These are phyloP conservation scores for Botrytis cinerea DNA, from an alignment of 2,329 filamentous ascomycete genomes.

Conservation along the genomic window DNA sequence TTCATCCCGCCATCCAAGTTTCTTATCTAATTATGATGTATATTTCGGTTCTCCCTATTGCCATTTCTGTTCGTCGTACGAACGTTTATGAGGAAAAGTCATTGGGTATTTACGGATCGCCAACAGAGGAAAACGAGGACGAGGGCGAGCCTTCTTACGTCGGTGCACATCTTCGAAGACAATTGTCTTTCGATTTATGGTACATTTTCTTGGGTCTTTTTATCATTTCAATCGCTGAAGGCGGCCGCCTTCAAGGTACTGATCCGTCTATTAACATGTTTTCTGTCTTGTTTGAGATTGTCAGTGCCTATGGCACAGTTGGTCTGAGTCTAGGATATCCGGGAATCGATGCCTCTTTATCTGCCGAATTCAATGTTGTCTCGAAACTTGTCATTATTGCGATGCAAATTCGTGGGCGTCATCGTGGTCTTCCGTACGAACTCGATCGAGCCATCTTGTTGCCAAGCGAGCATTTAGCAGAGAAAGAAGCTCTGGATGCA, in stretches of 20 bases:
- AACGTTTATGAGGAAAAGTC: constrained; percentile 96
- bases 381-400: constrained; percentile 66
- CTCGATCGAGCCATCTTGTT: constrained; percentile 70
- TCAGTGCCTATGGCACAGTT: constrained; percentile 92
- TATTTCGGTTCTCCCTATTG: constrained; percentile 94
- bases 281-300: constrained; percentile 76
- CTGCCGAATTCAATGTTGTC: constrained; percentile 71
- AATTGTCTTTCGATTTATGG: constrained; percentile 97
- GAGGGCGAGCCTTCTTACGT: constrained; percentile 75
- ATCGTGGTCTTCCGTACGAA: constrained; percentile 68
- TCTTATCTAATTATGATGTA: constrained; percentile 99
- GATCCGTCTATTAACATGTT: constrained; percentile 67
- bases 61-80: constrained; percentile 88
- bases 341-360: constrained; percentile 75
- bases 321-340: constrained; percentile 86
- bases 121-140: constrained; percentile 51
- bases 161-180: constrained; percentile 84
- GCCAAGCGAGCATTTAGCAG: constrained; percentile 63
- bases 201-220: constrained; percentile 94
- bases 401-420: constrained; percentile 69
- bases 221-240: constrained; percentile 88
- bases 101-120: constrained; percentile 67
- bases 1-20: constrained; percentile 91
- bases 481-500: constrained; percentile 56
- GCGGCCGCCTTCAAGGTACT: constrained; percentile 61